Conservation (phyloP, 345 rosid genomes). For the Jatropha curcas region DNA sequence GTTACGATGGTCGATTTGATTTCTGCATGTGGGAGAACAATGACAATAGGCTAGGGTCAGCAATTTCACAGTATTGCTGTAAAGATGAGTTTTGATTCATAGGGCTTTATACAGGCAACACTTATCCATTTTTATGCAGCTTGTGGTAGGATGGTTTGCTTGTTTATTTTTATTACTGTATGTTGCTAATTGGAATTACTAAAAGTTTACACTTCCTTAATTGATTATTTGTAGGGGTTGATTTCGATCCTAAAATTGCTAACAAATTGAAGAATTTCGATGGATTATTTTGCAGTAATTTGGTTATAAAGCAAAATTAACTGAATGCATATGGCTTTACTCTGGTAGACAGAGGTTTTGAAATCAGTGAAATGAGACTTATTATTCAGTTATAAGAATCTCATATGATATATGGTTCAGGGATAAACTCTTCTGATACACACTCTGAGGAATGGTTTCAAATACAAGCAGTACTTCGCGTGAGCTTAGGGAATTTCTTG, state of each 20-base stretch:
- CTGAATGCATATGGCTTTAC: not conserved
- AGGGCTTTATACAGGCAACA: constrained; percentile 67
- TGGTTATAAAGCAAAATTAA: not conserved
- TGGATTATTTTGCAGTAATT: not conserved
- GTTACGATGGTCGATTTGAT: constrained; percentile 71
- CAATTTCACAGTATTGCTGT: constrained; percentile 56
- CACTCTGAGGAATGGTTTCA: constrained; percentile 82
- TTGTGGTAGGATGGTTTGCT: constrained; percentile 22
- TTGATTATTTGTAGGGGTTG: not conserved
- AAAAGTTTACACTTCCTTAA: not conserved
- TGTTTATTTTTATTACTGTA: not conserved
- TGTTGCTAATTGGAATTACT: not conserved
- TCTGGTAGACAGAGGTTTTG: not conserved
- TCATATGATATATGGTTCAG: constrained; percentile 35
- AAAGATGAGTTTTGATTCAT: constrained; percentile 65
- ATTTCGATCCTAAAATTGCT: not conserved
- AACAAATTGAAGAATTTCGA: not conserved
- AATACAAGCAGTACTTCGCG: constrained; percentile 91
- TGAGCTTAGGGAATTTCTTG: constrained; percentile 84
- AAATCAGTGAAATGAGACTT: not conserved
- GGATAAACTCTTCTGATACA: constrained; percentile 73
- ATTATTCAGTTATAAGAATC: not conserved
- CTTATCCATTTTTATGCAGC: constrained; percentile 65
- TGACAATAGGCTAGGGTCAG: constrained; percentile 43
- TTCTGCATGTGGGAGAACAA: constrained; percentile 62